Conservation (phyloP, 164 flowering plant species). For the Chimonanthus salicifolius region DNA sequence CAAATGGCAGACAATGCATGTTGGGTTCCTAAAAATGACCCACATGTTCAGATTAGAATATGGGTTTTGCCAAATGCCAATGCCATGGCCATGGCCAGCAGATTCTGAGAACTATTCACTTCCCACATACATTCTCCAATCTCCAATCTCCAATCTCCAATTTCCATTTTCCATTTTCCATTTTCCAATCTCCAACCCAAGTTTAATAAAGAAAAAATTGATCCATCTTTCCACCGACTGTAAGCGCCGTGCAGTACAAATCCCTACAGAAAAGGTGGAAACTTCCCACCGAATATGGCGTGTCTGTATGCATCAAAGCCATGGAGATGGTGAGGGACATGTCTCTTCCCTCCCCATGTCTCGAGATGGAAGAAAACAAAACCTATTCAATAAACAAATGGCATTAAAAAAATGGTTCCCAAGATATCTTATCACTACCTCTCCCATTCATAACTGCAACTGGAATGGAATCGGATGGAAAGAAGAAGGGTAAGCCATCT, state of each 20-base stretch:
- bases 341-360: slow-evolving; percentile 3
- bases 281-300: slow-evolving; percentile 7
- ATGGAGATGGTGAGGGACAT: slow-evolving; percentile 2
- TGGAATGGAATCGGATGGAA: not conserved
- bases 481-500: not conserved
- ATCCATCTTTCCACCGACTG: not conserved
- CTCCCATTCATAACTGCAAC: not conserved
- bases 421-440: not conserved
- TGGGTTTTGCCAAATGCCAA: not conserved
- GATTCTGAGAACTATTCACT: not conserved
- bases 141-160: not conserved
- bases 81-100: not conserved
- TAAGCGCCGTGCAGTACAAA: not conserved
- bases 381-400: not conserved
- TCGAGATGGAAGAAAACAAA: slow-evolving; percentile 7
- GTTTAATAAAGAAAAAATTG: not conserved
- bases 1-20: too few relatives aligned
- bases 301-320: slow-evolving; percentile 3
- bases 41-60: not conserved
- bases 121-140: not conserved
- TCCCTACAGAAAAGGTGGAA: slow-evolving; percentile 8
- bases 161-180: too few relatives aligned
- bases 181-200: not conserved
- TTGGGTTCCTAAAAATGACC: not conserved
- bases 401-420: not conserved